Evolutionary conservation across 1,139 yeast species (phyloP).

Genomic region (Kodamaea suecica): DNA sequence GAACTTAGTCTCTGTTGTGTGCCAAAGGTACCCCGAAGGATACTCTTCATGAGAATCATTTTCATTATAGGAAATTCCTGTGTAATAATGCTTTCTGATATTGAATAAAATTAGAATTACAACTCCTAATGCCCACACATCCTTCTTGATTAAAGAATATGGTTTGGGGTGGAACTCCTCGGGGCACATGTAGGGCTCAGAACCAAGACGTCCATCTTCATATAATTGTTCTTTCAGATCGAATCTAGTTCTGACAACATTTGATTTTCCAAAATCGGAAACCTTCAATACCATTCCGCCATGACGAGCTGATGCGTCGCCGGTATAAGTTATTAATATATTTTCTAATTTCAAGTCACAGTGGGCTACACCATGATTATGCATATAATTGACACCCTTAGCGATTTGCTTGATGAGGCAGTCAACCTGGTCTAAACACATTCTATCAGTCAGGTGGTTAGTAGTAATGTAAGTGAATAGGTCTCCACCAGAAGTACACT

Average conservation of each 20-base stretch:
- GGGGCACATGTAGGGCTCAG: conserved; percentile 73
- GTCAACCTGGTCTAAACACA: conserved; percentile 57
- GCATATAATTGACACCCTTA: conserved; percentile 64
- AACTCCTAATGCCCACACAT: conserved; percentile 69
- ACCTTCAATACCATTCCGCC: conserved; percentile 46
- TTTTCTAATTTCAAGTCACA: conserved; percentile 72
- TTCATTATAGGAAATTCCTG: conserved; percentile 16
- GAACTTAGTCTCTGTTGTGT: conserved; percentile 25
- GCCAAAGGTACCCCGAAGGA: conserved; percentile 30
- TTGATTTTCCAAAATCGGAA: conserved; percentile 74
- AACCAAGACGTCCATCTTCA: conserved; percentile 67
- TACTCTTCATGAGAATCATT: conserved; percentile 15
- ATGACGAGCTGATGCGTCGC: conserved; percentile 1
- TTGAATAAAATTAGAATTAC: conserved; percentile 35
- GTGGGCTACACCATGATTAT: conserved; percentile 72
- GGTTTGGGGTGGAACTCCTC: conserved; percentile 46
- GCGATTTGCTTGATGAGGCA: conserved; percentile 68
- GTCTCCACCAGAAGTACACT: conserved; percentile 73
- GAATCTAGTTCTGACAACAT: conserved; percentile 73
- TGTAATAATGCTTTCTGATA: conserved; percentile 27
- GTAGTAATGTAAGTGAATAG: conserved; percentile 41
- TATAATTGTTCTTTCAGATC: conserved; percentile 32
- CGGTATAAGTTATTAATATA: conserved; percentile 35
- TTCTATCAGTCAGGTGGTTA: conserved; percentile 12
- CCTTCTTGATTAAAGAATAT: conserved; percentile 60